A percentile compares a stretch with the other conserved stretches of the same genome.
Conservation (phyloP, 192 early-diverging fungal species). For the Podila clonocystis region DNA sequence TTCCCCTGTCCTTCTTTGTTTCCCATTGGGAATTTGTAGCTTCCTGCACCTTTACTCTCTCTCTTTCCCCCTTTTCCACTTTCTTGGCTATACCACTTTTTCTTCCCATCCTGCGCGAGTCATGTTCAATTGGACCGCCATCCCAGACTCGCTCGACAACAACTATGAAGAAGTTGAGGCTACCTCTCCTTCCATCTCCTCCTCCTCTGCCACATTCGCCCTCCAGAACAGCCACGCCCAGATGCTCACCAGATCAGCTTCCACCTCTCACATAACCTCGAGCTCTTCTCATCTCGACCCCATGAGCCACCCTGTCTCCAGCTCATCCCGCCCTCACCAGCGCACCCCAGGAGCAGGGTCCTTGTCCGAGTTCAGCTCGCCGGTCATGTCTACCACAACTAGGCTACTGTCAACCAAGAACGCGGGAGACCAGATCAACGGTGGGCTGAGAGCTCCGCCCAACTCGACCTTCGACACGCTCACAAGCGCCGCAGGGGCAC, state of each 20-base stretch:
- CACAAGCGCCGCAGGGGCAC: background rate
- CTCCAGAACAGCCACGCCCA: slow-evolving; percentile 2
- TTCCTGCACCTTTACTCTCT: too few relatives aligned
- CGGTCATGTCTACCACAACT: background rate
- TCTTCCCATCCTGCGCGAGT: background rate
- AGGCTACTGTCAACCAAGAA: background rate
- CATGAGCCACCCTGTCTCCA: slow-evolving; percentile 4
- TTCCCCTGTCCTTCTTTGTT: too few relatives aligned
- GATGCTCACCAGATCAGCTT: slow-evolving; percentile 39
- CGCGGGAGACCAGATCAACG: background rate
- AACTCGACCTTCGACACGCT: slow-evolving; percentile 4
- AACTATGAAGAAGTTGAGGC: slow-evolving; percentile 41
- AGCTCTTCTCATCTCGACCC: slow-evolving; percentile 13
- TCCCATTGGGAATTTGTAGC: too few relatives aligned
- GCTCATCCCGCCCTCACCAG: slow-evolving; percentile 15
- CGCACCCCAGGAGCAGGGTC: slow-evolving; percentile 13
- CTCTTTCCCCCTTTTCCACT: too few relatives aligned
- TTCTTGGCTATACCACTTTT: too few relatives aligned
- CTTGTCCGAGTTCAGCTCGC: slow-evolving; percentile 21
- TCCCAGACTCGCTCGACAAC: slow-evolving; percentile 45
- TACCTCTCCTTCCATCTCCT: slow-evolving; percentile 10
- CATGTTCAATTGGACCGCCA: slow-evolving; percentile 46
- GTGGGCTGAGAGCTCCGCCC: slow-evolving; percentile 14
- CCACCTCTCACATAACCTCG: slow-evolving; percentile 29
- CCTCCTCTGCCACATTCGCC: background rate